Evolutionary conservation across 1,284 basidiomycete species (phyloP).

Genomic region (Leccinum variabile): DNA sequence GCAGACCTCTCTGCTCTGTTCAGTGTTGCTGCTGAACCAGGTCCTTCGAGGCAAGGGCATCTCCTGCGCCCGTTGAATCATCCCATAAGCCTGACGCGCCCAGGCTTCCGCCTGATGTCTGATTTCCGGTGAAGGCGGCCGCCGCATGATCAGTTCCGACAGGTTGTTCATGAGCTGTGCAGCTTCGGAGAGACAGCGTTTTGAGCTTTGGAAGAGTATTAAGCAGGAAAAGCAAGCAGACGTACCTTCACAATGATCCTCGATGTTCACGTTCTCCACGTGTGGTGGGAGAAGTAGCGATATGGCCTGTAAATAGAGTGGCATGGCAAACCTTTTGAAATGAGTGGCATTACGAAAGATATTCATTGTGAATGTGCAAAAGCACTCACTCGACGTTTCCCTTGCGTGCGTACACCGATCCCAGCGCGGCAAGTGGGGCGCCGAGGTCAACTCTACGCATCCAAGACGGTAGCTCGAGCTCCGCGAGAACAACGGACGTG

Average conservation of each 20-base stretch:
- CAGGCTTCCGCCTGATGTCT: slow-evolving; percentile 60
- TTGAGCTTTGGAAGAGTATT: background rate
- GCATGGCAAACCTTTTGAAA: slow-evolving; percentile 55
- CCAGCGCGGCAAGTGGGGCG: slow-evolving; percentile 69
- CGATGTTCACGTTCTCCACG: slow-evolving; percentile 37
- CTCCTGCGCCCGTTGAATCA: slow-evolving; percentile 42
- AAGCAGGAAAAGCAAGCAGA: background rate
- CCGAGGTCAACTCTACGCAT: slow-evolving; percentile 57
- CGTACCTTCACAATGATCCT: slow-evolving; percentile 62
- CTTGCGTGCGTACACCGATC: slow-evolving; percentile 56
- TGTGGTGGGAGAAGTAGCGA: slow-evolving; percentile 59
- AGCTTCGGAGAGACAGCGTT: slow-evolving; percentile 39
- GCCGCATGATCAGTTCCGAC: slow-evolving; percentile 56
- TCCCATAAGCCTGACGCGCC: slow-evolving; percentile 54
- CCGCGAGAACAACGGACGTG: slow-evolving; percentile 39
- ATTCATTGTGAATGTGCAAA: background rate
- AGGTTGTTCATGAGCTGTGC: slow-evolving; percentile 72
- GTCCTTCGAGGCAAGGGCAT: slow-evolving; percentile 25
- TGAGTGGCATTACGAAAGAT: background rate
- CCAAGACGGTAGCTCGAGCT: slow-evolving; percentile 64
- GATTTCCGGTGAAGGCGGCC: slow-evolving; percentile 44
- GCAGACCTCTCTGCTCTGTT: slow-evolving; percentile 39
- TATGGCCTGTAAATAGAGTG: slow-evolving; percentile 65
- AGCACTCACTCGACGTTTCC: slow-evolving; percentile 61
- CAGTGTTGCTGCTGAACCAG: slow-evolving; percentile 24